These are phyloP conservation scores for Mucor saturninus DNA, from an alignment of 371 early-diverging fungal genomes.

Conservation along the genomic window DNA sequence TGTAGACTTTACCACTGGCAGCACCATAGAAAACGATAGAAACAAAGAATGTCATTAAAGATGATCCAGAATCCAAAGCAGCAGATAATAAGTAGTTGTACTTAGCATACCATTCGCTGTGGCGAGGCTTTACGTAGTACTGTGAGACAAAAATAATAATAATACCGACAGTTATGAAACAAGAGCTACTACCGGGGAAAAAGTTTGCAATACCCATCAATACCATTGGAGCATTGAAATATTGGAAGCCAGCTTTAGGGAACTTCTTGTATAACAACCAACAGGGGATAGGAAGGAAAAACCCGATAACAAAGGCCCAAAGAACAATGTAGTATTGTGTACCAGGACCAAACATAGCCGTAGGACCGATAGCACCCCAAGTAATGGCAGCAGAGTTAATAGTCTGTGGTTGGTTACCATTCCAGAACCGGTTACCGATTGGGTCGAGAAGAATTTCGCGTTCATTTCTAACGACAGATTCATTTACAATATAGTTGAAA, in stretches of 20 bases:
- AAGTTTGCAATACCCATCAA: conserved; percentile 46
- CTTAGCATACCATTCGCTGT: conserved; percentile 54
- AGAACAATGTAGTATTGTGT: conserved; percentile 66
- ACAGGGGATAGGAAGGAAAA: conserved; percentile 34
- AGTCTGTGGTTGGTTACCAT: conserved; percentile 51
- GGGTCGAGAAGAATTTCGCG: conserved; percentile 45
- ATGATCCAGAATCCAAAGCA: no score
- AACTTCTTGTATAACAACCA: conserved; percentile 39
- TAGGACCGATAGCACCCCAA: conserved; percentile 81
- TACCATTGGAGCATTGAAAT: conserved; percentile 54
- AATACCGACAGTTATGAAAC: conserved; percentile 48
- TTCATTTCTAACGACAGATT: conserved; percentile 45
- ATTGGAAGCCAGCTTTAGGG: conserved; percentile 44
- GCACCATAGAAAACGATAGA: conserved; percentile 59
- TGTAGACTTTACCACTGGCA: conserved; percentile 38
- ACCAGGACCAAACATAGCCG: conserved; percentile 65
- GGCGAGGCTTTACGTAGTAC: conserved; percentile 46
- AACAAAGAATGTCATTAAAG: conserved; percentile 58
- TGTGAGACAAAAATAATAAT: conserved; percentile 48
- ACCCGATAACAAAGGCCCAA: conserved; percentile 51
- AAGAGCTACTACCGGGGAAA: conserved; percentile 47
- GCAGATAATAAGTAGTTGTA: conserved; percentile 62
- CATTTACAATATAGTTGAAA: conserved; percentile 59
- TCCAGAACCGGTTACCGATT: conserved; percentile 57
- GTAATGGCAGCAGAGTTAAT: no score